These are phyloP conservation scores for Tremella fuciformis DNA, from an alignment of 768 basidiomycete genomes.

Conservation along the genomic window DNA sequence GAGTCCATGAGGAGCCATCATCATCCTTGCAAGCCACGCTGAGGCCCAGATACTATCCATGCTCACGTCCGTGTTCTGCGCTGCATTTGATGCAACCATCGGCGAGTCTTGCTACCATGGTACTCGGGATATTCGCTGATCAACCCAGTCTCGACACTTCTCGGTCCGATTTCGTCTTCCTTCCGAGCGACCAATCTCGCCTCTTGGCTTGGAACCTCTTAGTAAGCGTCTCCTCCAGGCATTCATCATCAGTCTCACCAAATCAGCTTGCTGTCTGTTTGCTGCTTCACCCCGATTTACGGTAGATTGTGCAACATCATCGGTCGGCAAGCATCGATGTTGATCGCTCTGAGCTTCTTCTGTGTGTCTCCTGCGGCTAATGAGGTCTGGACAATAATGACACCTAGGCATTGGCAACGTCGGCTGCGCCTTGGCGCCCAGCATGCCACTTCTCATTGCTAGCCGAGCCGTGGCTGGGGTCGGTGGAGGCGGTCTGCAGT, in stretches of 20 bases:
- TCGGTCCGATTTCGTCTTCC: slow-evolving; percentile 79
- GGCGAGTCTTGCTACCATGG: slow-evolving; percentile 16
- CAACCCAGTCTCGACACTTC: slow-evolving; percentile 68
- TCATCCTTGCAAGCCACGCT: too few species aligned
- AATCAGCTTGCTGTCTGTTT: slow-evolving; percentile 66
- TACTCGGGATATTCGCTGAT: neutral
- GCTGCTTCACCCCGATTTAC: slow-evolving; percentile 75
- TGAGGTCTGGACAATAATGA: neutral
- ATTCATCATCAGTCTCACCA: neutral
- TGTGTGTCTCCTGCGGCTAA: slow-evolving; percentile 55
- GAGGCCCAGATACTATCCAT: slow-evolving; percentile 14
- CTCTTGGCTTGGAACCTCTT: slow-evolving; percentile 84
- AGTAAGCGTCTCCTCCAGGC: slow-evolving; percentile 45
- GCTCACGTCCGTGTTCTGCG: slow-evolving; percentile 62
- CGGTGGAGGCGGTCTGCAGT: slow-evolving; percentile 73
- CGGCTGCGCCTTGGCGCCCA: slow-evolving; percentile 78
- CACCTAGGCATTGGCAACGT: slow-evolving; percentile 64
- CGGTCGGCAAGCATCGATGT: slow-evolving; percentile 75
- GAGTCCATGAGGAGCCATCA: too few species aligned
- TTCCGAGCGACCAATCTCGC: slow-evolving; percentile 62
- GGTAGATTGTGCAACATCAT: slow-evolving; percentile 52
- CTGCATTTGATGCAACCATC: slow-evolving; percentile 71
- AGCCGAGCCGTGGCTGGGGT: slow-evolving; percentile 84
- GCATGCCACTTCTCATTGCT: slow-evolving; percentile 75
- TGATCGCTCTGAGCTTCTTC: slow-evolving; percentile 78